Evolutionary conservation across 2,329 filamentous ascomycete genomes (phyloP).

Genomic region (Aspergillus ochraceoroseus): DNA sequence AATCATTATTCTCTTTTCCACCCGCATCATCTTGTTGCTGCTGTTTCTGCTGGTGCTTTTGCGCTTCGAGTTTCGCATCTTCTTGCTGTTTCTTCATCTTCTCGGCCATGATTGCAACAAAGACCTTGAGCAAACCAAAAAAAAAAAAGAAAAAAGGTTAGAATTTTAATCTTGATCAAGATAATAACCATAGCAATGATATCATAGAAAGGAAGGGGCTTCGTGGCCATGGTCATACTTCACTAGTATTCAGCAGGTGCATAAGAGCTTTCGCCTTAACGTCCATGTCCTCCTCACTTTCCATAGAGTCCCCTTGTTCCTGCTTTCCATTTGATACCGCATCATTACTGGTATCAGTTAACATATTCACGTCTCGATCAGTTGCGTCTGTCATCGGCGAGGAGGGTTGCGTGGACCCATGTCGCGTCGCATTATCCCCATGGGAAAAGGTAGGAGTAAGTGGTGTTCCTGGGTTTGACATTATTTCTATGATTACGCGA

Average conservation of each 20-base stretch:
- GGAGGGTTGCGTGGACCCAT: conserved; percentile 31
- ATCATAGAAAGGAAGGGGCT: not conserved
- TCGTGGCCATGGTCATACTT: conserved; percentile 27
- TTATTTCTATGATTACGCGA: conserved; percentile 8
- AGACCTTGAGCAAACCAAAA: conserved; percentile 35
- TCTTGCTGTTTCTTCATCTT: conserved; percentile 49
- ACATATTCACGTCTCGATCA: conserved; percentile 7
- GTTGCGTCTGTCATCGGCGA: conserved; percentile 24
- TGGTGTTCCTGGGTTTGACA: conserved; percentile 29
- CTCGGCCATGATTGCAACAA: conserved; percentile 48
- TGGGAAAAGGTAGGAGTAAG: conserved; percentile 27
- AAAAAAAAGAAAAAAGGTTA: conserved; percentile 9
- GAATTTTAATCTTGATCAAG: not conserved
- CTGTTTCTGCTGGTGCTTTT: conserved; percentile 25
- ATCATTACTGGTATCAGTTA: conserved; percentile 13
- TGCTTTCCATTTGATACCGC: conserved; percentile 14
- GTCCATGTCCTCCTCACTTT: conserved; percentile 41
- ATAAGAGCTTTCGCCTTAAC: conserved; percentile 44
- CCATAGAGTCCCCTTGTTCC: conserved; percentile 9
- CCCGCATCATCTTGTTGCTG: conserved; percentile 24
- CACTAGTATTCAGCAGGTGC: conserved; percentile 45
- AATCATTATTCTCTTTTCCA: conserved; percentile 24
- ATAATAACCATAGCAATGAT: not conserved
- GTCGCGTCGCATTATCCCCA: conserved; percentile 22
- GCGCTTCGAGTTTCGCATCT: conserved; percentile 36